These are phyloP conservation scores for Paraconiothyrium sp. DNA, from an alignment of 2,329 filamentous ascomycete genomes.

Conservation along the genomic window DNA sequence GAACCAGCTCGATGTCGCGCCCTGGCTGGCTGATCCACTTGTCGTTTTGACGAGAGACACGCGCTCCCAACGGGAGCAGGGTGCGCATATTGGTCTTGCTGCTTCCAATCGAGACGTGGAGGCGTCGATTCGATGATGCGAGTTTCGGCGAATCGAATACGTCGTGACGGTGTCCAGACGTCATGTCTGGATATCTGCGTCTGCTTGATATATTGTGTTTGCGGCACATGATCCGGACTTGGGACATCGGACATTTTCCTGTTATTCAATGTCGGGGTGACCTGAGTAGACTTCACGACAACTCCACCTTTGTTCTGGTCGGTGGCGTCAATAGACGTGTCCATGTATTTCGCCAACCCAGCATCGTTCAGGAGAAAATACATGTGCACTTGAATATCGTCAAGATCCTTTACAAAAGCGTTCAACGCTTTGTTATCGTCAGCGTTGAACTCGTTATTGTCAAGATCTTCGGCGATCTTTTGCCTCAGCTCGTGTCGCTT, in stretches of 20 bases:
- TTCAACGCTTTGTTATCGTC: constrained; percentile 39
- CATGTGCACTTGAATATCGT: constrained; percentile 41
- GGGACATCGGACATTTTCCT: constrained; percentile 17
- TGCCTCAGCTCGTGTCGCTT: constrained; percentile 35
- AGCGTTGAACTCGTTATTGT: constrained; percentile 37
- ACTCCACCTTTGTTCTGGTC: constrained; percentile 25
- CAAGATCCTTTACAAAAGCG: constrained; percentile 35
- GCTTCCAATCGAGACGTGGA: constrained; percentile 21
- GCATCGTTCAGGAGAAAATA: constrained; percentile 38
- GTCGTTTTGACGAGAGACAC: constrained; percentile 22
- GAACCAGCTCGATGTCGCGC: constrained; percentile 33
- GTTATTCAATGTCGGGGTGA: constrained; percentile 30
- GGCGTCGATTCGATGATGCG: constrained; percentile 26
- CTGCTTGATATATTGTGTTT: constrained; percentile 47
- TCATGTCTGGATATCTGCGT: constrained; percentile 41
- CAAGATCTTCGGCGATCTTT: constrained; percentile 43
- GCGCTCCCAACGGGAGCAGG: constrained; percentile 3
- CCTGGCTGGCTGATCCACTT: constrained; percentile 32
- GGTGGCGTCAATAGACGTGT: constrained; percentile 17
- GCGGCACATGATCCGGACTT: constrained; percentile 33
- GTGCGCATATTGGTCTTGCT: constrained; percentile 7
- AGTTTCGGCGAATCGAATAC: constrained; percentile 39
- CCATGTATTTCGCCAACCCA: constrained; percentile 33
- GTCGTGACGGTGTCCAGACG: constrained; percentile 37
- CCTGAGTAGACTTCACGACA: constrained; percentile 45